Conservation (phyloP, 148 eudicot species). For the Euryodendron excelsum region DNA sequence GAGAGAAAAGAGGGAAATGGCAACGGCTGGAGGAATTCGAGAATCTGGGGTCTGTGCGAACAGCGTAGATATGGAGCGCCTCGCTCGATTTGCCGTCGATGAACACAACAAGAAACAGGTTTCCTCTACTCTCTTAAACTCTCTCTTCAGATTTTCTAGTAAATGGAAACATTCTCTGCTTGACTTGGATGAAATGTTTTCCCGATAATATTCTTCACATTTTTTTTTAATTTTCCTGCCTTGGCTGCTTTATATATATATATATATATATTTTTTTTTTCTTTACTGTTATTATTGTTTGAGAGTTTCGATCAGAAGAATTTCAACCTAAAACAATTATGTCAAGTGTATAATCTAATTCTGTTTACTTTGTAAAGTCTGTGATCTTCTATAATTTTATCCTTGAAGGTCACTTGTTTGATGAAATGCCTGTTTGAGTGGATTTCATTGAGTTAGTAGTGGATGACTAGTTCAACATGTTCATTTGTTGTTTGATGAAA, state of each 20-base stretch:
- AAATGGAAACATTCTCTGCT: background rate
- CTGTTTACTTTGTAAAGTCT: background rate
- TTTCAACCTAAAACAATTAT: background rate
- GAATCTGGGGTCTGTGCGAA: slow-evolving; percentile 14
- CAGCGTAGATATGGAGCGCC: slow-evolving; percentile 23
- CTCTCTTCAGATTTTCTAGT: background rate
- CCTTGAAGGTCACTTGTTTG: background rate
- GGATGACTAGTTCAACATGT: background rate
- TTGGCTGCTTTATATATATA: too few species aligned
- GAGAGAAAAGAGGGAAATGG: background rate
- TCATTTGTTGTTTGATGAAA: background rate
- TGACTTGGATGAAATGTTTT: background rate
- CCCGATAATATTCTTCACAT: too few species aligned
- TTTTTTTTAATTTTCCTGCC: background rate
- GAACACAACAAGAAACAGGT: slow-evolving; percentile 41
- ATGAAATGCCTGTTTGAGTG: background rate
- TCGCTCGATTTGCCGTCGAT: slow-evolving; percentile 40
- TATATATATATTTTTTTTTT: too few species aligned
- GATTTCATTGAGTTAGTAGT: background rate
- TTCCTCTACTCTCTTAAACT: background rate
- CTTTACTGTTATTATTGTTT: too few species aligned
- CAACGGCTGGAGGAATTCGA: background rate
- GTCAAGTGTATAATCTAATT: background rate
- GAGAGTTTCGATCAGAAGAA: background rate
- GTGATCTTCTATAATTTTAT: background rate